Conservation (phyloP, 306 rosid species). For the Fragaria iinumae region DNA sequence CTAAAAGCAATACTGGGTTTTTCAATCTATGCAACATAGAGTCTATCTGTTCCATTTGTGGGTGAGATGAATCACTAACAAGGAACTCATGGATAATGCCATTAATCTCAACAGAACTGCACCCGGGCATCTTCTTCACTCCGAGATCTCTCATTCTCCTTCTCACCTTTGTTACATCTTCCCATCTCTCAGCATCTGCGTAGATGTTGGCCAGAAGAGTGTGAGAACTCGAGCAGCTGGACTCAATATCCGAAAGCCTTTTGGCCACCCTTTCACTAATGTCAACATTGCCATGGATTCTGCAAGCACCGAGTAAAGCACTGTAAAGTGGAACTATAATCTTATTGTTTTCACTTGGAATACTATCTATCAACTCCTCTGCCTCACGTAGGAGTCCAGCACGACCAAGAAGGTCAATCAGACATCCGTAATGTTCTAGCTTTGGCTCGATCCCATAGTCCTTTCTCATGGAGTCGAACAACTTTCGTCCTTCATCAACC, state of each 20-base stretch:
- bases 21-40: background rate
- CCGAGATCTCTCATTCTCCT: slow-evolving; percentile 59
- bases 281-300: slow-evolving; percentile 55
- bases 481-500: slow-evolving; percentile 56
- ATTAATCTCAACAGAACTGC: slow-evolving; percentile 58
- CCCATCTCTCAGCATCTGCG: slow-evolving; percentile 70
- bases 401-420: slow-evolving; percentile 66
- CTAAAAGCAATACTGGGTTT: background rate
- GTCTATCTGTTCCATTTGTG: background rate
- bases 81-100: slow-evolving; percentile 37
- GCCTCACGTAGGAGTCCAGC: slow-evolving; percentile 69
- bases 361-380: slow-evolving; percentile 50
- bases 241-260: slow-evolving; percentile 43
- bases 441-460: slow-evolving; percentile 50
- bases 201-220: slow-evolving; percentile 69
- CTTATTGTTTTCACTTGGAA: slow-evolving; percentile 41
- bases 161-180: slow-evolving; percentile 67
- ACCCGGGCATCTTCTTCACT: slow-evolving; percentile 57
- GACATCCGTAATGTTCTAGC: slow-evolving; percentile 70
- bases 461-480: slow-evolving; percentile 49
- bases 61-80: background rate
- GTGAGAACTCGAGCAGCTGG: slow-evolving; percentile 53
- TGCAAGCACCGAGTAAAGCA: slow-evolving; percentile 72
- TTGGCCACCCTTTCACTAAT: slow-evolving; percentile 68
- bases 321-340: slow-evolving; percentile 55